Conservation (phyloP, 805 yeast genomes). For the Myxozyma udenii region DNA sequence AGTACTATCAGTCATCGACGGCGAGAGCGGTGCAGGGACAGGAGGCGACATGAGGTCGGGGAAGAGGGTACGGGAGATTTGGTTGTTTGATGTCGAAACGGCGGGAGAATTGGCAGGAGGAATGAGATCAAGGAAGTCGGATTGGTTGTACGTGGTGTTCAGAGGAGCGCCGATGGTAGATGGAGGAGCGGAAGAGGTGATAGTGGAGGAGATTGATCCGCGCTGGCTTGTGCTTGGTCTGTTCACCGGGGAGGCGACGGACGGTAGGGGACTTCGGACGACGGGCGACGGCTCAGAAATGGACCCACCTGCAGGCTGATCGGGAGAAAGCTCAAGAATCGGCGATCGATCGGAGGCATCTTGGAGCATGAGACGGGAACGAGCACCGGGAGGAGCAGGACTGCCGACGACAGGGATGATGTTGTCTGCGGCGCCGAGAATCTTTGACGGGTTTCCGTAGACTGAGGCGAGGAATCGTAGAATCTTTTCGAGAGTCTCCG, state of each 20-base stretch:
- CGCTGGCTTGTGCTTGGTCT: background rate
- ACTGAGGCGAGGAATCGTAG: conserved; percentile 81
- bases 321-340: conserved; percentile 22
- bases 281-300: background rate
- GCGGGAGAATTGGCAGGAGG: conserved; percentile 16
- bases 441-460: conserved; percentile 62
- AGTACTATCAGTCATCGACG: conserved; percentile 8
- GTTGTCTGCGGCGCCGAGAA: conserved; percentile 36
- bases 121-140: conserved; percentile 24
- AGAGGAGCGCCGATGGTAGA: background rate
- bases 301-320: background rate
- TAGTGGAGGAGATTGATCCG: background rate
- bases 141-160: conserved; percentile 12
- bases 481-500: conserved; percentile 83
- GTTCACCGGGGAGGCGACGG: background rate
- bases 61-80: conserved; percentile 12
- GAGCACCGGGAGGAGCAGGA: conserved; percentile 25
- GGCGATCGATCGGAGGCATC: conserved; percentile 24
- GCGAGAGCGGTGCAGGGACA: conserved; percentile 5
- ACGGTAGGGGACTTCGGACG: background rate
- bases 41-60: conserved; percentile 21
- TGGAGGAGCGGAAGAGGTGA: background rate
- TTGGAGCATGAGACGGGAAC: conserved; percentile 31
- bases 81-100: background rate
- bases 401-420: conserved; percentile 11